A percentile compares a stretch with the other conserved stretches of the same genome.
Evolutionary conservation across 352 stramenopile genomes (phyloP).

Genomic region (Globisporangium uncinulatum): DNA sequence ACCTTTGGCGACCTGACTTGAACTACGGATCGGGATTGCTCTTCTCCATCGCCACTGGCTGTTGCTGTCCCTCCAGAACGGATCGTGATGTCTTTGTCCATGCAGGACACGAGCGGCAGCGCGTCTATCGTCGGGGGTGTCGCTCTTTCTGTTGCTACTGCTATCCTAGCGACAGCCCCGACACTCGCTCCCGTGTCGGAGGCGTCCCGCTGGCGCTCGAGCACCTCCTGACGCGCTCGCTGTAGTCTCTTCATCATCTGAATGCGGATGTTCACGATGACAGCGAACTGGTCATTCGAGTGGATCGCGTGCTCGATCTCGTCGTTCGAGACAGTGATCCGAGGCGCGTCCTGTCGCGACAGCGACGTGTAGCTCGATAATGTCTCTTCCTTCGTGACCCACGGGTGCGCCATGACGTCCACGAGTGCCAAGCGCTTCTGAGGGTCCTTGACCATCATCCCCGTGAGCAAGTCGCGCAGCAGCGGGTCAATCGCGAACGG

Average conservation of each 20-base stretch:
- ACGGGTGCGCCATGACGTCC: slow-evolving; percentile 72
- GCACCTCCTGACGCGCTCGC: slow-evolving; percentile 28
- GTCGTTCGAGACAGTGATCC: slow-evolving; percentile 70
- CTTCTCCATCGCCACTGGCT: neutral
- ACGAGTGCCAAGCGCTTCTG: slow-evolving; percentile 49
- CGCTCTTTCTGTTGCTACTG: neutral
- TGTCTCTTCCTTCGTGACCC: slow-evolving; percentile 67
- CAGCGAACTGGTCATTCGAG: slow-evolving; percentile 40
- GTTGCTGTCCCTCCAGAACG: neutral
- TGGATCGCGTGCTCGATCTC: slow-evolving; percentile 68
- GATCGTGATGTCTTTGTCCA: neutral
- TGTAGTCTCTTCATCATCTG: slow-evolving; percentile 67
- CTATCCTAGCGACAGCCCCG: slow-evolving; percentile 2
- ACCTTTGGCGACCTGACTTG: slow-evolving; percentile 11
- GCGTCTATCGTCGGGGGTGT: neutral
- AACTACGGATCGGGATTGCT: neutral
- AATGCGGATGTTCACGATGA: slow-evolving; percentile 65
- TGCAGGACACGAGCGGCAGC: neutral
- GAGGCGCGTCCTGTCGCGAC: slow-evolving; percentile 19
- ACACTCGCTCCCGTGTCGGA: neutral
- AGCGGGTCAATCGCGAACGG: slow-evolving; percentile 42
- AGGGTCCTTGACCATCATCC: slow-evolving; percentile 65
- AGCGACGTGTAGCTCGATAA: slow-evolving; percentile 14
- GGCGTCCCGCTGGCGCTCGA: slow-evolving; percentile 15
- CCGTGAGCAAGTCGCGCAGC: slow-evolving; percentile 46